Evolutionary conservation across 1,139 yeast species (phyloP).

Genomic region (Debaryomycetaceae sp.): DNA sequence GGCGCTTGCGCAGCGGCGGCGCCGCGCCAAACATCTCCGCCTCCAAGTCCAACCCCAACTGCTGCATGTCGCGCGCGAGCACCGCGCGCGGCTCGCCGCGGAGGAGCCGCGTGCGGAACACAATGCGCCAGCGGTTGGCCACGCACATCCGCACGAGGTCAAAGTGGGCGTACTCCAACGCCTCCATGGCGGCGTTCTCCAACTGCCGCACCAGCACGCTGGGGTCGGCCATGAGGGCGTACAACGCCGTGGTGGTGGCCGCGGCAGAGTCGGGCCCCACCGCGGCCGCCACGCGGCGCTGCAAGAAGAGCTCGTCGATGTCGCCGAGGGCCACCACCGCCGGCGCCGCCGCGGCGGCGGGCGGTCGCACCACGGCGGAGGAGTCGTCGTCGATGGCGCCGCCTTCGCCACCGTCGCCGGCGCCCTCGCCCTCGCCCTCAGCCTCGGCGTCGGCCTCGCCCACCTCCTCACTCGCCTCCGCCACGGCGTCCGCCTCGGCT

Average conservation of each 20-base stretch:
- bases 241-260: slow-evolving; percentile 13
- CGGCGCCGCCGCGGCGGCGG: slow-evolving; percentile 2
- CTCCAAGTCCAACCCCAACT: slow-evolving; percentile 19
- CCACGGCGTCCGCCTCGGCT: slow-evolving; percentile 7
- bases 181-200: slow-evolving; percentile 48
- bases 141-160: slow-evolving; percentile 46
- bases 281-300: slow-evolving; percentile 16
- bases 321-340: slow-evolving; percentile 15
- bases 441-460: slow-evolving; percentile 21
- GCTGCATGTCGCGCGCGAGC: slow-evolving; percentile 21
- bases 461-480: slow-evolving; percentile 10
- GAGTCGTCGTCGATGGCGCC: slow-evolving; percentile 8
- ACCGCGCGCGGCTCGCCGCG: slow-evolving; percentile 19
- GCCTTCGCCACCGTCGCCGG: slow-evolving; percentile 12
- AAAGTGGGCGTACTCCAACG: slow-evolving; percentile 48
- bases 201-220: slow-evolving; percentile 35
- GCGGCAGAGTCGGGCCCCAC: slow-evolving; percentile 14
- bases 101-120: slow-evolving; percentile 43
- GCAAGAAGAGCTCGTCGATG: slow-evolving; percentile 22
- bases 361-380: slow-evolving; percentile 7
- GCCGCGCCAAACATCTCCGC: neutral
- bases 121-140: slow-evolving; percentile 49
- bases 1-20: neutral
- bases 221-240: slow-evolving; percentile 13
- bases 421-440: slow-evolving; percentile 19